Percentiles rank a stretch among this genome's conserved stretches.
Evolutionary conservation across 2,329 filamentous ascomycete genomes (phyloP).

Genomic region (Venturia oleaginea): DNA sequence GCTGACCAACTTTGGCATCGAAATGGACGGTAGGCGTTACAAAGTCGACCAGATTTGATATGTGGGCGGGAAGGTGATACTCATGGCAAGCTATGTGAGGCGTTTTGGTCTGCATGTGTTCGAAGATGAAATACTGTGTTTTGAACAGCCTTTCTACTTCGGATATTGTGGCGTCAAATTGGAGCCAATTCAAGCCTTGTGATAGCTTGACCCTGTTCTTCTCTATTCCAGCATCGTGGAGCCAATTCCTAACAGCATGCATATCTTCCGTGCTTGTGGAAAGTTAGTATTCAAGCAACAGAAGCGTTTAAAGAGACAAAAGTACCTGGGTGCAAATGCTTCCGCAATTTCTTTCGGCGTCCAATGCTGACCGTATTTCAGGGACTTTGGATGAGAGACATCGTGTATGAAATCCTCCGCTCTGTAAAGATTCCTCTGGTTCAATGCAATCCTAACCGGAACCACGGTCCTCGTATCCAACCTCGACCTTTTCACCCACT

Average conservation of each 20-base stretch:
- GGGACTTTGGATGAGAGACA: constrained; percentile 22
- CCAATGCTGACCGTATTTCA: constrained; percentile 24
- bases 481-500: constrained; percentile 19
- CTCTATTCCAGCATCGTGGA: constrained; percentile 19
- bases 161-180: constrained; percentile 29
- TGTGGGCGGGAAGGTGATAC: constrained; percentile 25
- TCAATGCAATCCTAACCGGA: constrained; percentile 23
- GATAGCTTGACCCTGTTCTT: constrained; percentile 11
- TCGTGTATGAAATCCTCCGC: constrained; percentile 19
- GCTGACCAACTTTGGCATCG: constrained; percentile 20
- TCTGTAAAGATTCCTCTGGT: constrained; percentile 19
- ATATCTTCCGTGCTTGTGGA: constrained; percentile 17
- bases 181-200: constrained; percentile 25
- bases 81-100: constrained; percentile 31
- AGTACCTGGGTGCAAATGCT: constrained; percentile 20
- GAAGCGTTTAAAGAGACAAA: not conserved
- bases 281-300: not conserved
- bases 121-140: constrained; percentile 32
- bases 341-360: constrained; percentile 20
- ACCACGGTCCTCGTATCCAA: constrained; percentile 18
- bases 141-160: constrained; percentile 31
- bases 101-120: constrained; percentile 24
- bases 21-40: constrained; percentile 34
- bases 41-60: constrained; percentile 23
- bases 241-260: constrained; percentile 21